These are phyloP conservation scores for Aspergillus tamarii DNA, from an alignment of 2,329 filamentous ascomycete genomes.

Conservation along the genomic window DNA sequence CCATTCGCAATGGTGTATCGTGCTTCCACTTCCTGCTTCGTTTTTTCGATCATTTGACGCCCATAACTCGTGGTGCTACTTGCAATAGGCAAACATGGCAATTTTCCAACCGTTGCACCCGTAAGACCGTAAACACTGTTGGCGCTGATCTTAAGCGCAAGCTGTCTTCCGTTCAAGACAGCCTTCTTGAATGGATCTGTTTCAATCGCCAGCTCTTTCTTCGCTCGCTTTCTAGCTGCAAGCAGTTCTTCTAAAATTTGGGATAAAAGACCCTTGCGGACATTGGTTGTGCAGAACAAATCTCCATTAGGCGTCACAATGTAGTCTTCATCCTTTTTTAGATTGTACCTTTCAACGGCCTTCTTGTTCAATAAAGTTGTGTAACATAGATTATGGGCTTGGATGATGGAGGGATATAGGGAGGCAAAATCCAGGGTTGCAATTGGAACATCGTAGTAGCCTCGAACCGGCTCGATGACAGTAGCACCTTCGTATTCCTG, in stretches of 20 bases:
- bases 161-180: slow-evolving; percentile 92
- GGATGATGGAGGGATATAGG: slow-evolving; percentile 97
- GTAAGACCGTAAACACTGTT: slow-evolving; percentile 98
- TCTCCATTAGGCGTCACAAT: slow-evolving; percentile 95
- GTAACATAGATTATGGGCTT: slow-evolving; percentile 97
- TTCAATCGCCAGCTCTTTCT: slow-evolving; percentile 83
- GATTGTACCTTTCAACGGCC: slow-evolving; percentile 71
- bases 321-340: slow-evolving; percentile 91
- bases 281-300: slow-evolving; percentile 83
- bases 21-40: slow-evolving; percentile 90
- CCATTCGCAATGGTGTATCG: slow-evolving; percentile 92
- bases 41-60: slow-evolving; percentile 98
- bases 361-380: slow-evolving; percentile 85
- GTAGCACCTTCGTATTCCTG: slow-evolving; percentile 98
- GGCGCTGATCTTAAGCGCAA: slow-evolving; percentile 93
- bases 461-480: slow-evolving; percentile 91
- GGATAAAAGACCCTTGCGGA: slow-evolving; percentile 86
- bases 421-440: slow-evolving; percentile 98
- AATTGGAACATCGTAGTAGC: slow-evolving; percentile 92
- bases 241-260: slow-evolving; percentile 96
- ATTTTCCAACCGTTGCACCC: slow-evolving; percentile 91
- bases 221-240: slow-evolving; percentile 89
- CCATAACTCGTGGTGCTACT: slow-evolving; percentile 97
- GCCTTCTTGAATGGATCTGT: slow-evolving; percentile 98
- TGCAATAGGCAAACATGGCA: slow-evolving; percentile 92